Base-by-base conservation (phyloP, 1,284 basidiomycete genomes). In the Meripilus lineatus region DNA sequence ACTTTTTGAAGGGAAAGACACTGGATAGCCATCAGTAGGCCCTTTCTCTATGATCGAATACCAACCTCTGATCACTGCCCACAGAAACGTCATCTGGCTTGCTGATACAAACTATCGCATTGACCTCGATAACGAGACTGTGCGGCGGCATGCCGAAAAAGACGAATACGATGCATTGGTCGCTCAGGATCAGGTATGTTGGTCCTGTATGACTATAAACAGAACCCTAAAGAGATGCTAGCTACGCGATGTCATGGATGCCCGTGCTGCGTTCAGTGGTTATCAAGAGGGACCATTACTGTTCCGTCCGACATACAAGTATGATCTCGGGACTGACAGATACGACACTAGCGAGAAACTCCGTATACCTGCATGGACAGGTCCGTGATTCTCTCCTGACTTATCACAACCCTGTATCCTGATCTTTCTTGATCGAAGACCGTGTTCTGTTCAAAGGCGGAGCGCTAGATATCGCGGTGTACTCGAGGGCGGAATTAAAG, bases 311-410 rank as follows among this genome's bases (percentile, higher is more conserved):
- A 96, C 93, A 3, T 94, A 94, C 66, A 81, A 85, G 51, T 93
- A 92, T 60, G 89, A 94, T 61, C 58, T 86, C 2, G 81, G 84
- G 11, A 86, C 91, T 6, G 85, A 95, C 52, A 72, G 72, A 38
- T 99, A 98, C 63, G 96, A 99, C 62, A 88, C 92, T 3, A 91
- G 91, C 51, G 96, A 99, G 64, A 99, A 99, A 69, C 81, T 87
- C 74, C 80, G 96, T 5, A 88, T 97, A 59, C 96, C 96, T 1
- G 92, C 95, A 6, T 99, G 95, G 94, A 99, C 93, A 56, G 91
- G 90, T 91, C 48, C 45, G 74, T 49, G 18, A 32, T 25, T n/a
- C 20, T 21, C 14, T n/a, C 14, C n/a, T n/a, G n/a, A n/a, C n/a
- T 7, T 32, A 40, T 21, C 21, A 45, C 21, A 48, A 10, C 25